Base-by-base conservation (phyloP, 78 protist species). In the Protostelium mycophagum region DNA sequence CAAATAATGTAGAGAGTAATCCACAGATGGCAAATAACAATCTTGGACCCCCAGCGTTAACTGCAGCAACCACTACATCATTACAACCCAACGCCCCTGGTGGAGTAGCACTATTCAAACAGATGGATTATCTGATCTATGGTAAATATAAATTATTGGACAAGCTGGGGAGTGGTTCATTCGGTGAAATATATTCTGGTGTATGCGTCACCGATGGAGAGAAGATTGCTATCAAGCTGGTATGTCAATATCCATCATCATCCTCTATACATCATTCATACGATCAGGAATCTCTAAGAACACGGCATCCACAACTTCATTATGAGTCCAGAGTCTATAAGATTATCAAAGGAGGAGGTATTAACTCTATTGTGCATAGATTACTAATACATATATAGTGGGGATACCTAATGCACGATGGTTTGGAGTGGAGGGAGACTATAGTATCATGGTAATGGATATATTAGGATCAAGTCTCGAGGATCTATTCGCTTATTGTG, bases 301-400 rank as follows among this genome's bases (percentile, higher is more conserved):
- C 95, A 35, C 85, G 86, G 38, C 99, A 99, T 37, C 99, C 99
- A 28, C 99, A 99, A 94, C 96, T 99, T 36, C 83, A 93, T 34
- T 98, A 97, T 86, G 99, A 99, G 93, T 95, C 98, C 63, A 97
- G 97, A 86, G 88, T 99, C 86, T 98, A 98, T 91, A 96, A 95
- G 89, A 91, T 98, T 29, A 83, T 93, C 34, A 29, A 86, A n/a
- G 88, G 88, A 28, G 90, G 88, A 84, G 89, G 35, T 5, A 88
- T 83, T 28, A 90, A 96, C 28, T 98, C 99, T 0, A 51, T 34
- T 9, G 97, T 97, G 16, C 73, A 51, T 51, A 51, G 73, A 51
- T 16, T 25, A 25, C 73, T 5, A 16, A 25, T 5, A 51, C 73
- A 51, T 5, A 51, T 5, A 51, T 16, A 51, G 73, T 51, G 73